phyloP scores from a whole-genome alignment of 495 filamentous ascomycete genomes.

The Oleoguttula mirabilis region DNA sequence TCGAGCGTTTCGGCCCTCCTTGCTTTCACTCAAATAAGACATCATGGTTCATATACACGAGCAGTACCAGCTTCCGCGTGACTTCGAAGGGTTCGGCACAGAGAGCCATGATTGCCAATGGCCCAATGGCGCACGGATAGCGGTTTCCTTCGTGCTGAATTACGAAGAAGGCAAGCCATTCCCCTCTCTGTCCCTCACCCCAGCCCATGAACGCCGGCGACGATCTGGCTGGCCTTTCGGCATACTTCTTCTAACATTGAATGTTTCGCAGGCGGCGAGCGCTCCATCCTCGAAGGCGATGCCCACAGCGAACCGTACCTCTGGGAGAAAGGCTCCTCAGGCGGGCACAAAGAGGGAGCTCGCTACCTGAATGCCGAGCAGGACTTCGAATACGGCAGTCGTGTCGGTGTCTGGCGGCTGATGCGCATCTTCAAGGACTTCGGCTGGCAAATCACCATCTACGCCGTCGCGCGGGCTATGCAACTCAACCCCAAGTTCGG shows the following conservation, averaged over 20 bases:
- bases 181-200: too few species aligned
- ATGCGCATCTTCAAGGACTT: conserved; percentile 26
- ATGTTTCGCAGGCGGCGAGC: conserved; percentile 27
- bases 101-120: conserved; percentile 21
- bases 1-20: too few species aligned
- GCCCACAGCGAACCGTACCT: conserved; percentile 23
- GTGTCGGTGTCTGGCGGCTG: conserved; percentile 23
- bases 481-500: conserved; percentile 23
- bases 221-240: too few species aligned
- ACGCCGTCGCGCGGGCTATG: conserved; percentile 25
- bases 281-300: conserved; percentile 24
- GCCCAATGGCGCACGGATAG: conserved; percentile 26
- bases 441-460: conserved; percentile 26
- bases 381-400: conserved; percentile 28
- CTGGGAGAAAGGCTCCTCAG: conserved; percentile 26
- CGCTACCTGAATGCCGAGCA: conserved; percentile 26
- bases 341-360: conserved; percentile 21
- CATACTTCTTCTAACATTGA: too few species aligned
- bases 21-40: too few species aligned
- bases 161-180: conserved; percentile 27
- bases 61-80: conserved; percentile 23
- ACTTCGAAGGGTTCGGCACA: conserved; percentile 27
- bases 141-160: conserved; percentile 28
- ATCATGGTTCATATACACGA: conserved; percentile 22
- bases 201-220: too few species aligned